phyloP scores from a whole-genome alignment of 179 eudicot species.

The Gypsophila paniculata region DNA sequence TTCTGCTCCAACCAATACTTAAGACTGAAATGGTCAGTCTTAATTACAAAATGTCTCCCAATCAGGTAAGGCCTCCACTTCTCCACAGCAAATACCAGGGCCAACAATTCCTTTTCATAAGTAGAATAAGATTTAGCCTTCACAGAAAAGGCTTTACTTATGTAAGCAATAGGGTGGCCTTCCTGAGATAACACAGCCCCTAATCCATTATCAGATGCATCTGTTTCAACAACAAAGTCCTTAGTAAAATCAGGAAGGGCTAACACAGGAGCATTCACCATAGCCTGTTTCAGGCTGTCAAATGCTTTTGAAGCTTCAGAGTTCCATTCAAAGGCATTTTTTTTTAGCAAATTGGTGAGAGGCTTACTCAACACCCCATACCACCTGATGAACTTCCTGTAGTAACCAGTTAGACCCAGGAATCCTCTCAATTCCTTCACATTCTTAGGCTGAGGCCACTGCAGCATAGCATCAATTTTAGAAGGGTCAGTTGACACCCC shows the following conservation, averaged over 20 bases:
- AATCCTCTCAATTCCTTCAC: not conserved
- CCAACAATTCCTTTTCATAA: too few species aligned
- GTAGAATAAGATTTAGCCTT: not conserved
- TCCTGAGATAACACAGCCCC: slow-evolving; percentile 10
- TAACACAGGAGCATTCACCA: not conserved
- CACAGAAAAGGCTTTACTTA: slow-evolving; percentile 2
- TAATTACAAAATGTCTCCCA: too few species aligned
- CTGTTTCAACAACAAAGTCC: not conserved
- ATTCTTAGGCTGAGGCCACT: not conserved
- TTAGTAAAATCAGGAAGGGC: not conserved
- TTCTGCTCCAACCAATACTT: too few species aligned
- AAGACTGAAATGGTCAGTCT: too few species aligned
- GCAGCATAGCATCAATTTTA: not conserved
- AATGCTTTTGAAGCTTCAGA: not conserved
- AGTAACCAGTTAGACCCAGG: slow-evolving; percentile 21
- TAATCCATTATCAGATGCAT: not conserved
- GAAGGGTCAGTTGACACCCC: not conserved
- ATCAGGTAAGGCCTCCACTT: too few species aligned
- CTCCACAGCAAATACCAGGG: too few species aligned
- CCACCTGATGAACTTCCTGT: not conserved
- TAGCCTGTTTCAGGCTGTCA: not conserved
- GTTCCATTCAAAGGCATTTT: slow-evolving; percentile 1
- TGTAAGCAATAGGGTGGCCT: slow-evolving; percentile 7
- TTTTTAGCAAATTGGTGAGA: not conserved
- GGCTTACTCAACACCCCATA: slow-evolving; percentile 3